Conservation (phyloP, 2,329 filamentous ascomycete genomes). For the Clarireedia paspali region DNA sequence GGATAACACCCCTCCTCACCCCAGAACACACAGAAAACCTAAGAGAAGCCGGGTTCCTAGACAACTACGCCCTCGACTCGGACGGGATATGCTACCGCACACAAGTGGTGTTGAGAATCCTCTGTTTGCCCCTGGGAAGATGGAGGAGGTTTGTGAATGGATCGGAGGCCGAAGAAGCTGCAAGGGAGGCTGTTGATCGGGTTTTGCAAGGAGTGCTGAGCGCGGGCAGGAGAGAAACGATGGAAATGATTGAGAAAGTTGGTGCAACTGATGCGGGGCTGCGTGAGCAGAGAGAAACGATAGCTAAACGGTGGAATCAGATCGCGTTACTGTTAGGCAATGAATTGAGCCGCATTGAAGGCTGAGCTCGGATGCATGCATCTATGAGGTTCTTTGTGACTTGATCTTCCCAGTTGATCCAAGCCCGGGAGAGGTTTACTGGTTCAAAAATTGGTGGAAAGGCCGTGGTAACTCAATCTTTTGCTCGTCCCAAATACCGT, state of each 20-base stretch:
- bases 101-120: conserved; percentile 42
- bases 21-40: conserved; percentile 32
- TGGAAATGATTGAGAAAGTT: conserved; percentile 10
- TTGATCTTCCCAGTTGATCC: not conserved
- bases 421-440: too few relatives aligned
- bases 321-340: conserved; percentile 15
- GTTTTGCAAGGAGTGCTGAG: conserved; percentile 29
- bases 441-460: too few relatives aligned
- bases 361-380: not conserved
- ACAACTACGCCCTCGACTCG: conserved; percentile 43
- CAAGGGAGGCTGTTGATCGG: conserved; percentile 34
- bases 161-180: conserved; percentile 37
- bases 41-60: conserved; percentile 41
- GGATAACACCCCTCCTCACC: conserved; percentile 22
- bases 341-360: conserved; percentile 15
- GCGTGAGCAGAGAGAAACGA: conserved; percentile 14
- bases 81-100: conserved; percentile 47
- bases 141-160: conserved; percentile 41
- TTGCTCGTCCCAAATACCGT: too few relatives aligned
- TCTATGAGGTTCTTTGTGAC: not conserved
- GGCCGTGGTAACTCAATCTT: too few relatives aligned
- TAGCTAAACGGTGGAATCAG: conserved; percentile 22
- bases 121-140: conserved; percentile 30
- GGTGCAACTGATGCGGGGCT: conserved; percentile 11
- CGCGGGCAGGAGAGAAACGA: conserved; percentile 7